Evolutionary conservation across 495 filamentous ascomycete genomes (phyloP).

Genomic region (Neurospora sublineolata): DNA sequence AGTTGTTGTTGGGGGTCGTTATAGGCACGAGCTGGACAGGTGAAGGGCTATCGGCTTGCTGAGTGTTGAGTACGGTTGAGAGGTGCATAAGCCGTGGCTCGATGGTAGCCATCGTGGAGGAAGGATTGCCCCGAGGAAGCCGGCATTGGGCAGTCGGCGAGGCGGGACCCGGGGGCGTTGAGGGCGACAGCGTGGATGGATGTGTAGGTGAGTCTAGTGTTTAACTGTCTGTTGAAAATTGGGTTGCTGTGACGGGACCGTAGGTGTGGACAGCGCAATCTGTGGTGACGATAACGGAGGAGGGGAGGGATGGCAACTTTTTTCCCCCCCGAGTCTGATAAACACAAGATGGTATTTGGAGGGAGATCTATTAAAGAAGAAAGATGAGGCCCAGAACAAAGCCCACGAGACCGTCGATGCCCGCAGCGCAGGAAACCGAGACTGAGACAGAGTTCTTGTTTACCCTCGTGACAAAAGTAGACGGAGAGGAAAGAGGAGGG

Average conservation of each 20-base stretch:
- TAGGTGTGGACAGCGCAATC: neutral
- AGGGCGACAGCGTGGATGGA: neutral
- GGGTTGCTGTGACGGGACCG: neutral
- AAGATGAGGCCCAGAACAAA: neutral
- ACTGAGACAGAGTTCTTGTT: neutral
- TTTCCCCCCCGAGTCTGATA: neutral
- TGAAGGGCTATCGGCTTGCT: constrained; percentile 31
- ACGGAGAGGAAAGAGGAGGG: neutral
- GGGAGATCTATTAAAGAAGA: neutral
- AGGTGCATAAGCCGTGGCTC: constrained; percentile 49
- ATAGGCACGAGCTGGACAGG: constrained; percentile 32
- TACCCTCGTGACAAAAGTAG: neutral
- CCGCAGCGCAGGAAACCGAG: neutral
- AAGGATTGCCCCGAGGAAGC: constrained; percentile 12
- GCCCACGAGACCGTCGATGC: neutral
- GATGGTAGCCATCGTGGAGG: constrained; percentile 42
- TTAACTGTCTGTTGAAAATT: neutral
- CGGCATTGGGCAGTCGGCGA: constrained; percentile 20
- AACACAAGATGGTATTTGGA: neutral
- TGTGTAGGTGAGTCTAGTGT: neutral
- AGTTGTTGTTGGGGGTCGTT: constrained; percentile 12
- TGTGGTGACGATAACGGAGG: neutral
- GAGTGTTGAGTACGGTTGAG: constrained; percentile 31
- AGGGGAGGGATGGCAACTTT: neutral
- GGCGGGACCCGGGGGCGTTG: neutral